Base-by-base conservation (phyloP, 768 basidiomycete genomes). In the Pulveroboletus sp. region DNA sequence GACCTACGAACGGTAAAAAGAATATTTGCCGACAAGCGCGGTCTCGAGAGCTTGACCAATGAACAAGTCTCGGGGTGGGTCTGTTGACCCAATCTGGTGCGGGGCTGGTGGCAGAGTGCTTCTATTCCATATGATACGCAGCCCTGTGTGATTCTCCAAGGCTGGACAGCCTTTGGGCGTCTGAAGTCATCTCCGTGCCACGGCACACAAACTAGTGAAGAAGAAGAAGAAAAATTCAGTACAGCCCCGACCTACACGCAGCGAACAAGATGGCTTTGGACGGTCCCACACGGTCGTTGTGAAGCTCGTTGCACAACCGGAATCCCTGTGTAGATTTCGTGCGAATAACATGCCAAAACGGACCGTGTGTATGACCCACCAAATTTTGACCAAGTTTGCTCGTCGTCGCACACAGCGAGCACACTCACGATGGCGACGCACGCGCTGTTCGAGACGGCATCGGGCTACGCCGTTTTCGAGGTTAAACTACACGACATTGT, bases 381-480 rank as follows among this genome's bases (percentile, higher is more conserved):
- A 54, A 65, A 61, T 52, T 64, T 62, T 43, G 29, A 56, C 42
- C 14, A 39, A 57, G 55, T 43, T 35, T 52, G 55, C 54, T 67
- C 69, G 56, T 59, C 66, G 68, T 61, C 61, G 51, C 41, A 65
- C 59, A 64, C 69, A 57, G 60, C 64, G 69, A 72, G 61, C 45
- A 32, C 27, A 17, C 9, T 53, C 45, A 56, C 62, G 51, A 81
- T 85, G 81, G 76, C 86, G 55, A 90, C 88, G 12, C 93, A 97
- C 71, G 78, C 89, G 51, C 82, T 97, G 49, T 94, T 94, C 75
- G 94, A 97, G 72, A 85, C 89, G 5, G 84, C 94, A 47, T 93
- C 93, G 23, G 94, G 94, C 44, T 94, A 94, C 78, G 92, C 91
- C 44, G 76, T 97, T 47, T 95, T 97, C 68, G 81, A 94, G 65